Conservation (phyloP, 1,284 basidiomycete genomes). For the Kalmanozyma brasiliensis region DNA sequence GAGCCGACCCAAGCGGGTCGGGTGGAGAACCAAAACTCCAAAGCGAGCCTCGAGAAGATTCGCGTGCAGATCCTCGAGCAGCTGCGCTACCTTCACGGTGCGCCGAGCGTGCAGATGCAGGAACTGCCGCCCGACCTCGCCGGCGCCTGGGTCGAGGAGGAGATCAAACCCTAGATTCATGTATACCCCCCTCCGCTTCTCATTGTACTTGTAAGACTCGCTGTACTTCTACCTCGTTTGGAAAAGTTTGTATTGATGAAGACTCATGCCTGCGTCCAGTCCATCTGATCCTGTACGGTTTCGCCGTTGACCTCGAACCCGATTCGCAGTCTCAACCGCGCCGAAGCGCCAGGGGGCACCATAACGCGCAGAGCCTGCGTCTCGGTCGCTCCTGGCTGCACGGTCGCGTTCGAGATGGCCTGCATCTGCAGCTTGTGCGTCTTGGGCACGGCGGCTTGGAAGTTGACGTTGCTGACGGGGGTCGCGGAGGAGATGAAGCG, state of each 20-base stretch:
- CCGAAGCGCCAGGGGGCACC: conserved; percentile 81
- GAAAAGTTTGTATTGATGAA: neutral
- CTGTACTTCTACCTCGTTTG: conserved; percentile 1
- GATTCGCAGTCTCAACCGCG: conserved; percentile 87
- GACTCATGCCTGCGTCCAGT: conserved; percentile 71
- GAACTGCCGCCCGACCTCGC: conserved; percentile 93
- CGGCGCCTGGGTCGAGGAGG: conserved; percentile 81
- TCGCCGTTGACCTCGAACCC: conserved; percentile 75
- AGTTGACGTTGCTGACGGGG: conserved; percentile 74
- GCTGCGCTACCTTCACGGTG: conserved; percentile 90
- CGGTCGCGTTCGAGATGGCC: conserved; percentile 87
- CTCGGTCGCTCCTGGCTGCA: conserved; percentile 82
- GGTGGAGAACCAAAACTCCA: conserved; percentile 91
- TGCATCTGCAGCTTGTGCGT: conserved; percentile 98
- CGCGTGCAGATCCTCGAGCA: conserved; percentile 87
- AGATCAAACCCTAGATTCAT: conserved; percentile 14
- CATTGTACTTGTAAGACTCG: conserved; percentile 11
- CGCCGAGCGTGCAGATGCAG: conserved; percentile 94
- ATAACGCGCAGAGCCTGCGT: conserved; percentile 95
- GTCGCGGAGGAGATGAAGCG: conserved; percentile 79
- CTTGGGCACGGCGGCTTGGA: conserved; percentile 98
- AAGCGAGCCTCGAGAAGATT: conserved; percentile 79
- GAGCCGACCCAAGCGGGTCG: conserved; percentile 84
- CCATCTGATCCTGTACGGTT: conserved; percentile 87
- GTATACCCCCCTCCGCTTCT: neutral